Evolutionary conservation across 1,284 basidiomycete species (phyloP).

Genomic region (Melampsora americana): DNA sequence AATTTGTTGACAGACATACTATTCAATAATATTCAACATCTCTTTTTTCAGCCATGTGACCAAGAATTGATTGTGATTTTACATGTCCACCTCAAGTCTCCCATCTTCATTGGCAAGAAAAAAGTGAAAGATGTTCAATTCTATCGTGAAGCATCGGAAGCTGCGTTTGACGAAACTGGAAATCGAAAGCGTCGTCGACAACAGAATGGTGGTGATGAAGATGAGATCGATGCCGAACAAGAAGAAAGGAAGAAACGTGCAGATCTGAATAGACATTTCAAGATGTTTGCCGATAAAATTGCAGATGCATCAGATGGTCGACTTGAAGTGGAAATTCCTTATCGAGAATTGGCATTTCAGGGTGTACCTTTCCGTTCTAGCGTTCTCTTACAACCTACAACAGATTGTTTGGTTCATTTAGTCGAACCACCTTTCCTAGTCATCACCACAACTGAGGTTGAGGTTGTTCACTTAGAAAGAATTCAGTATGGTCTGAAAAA

Average conservation of each 20-base stretch:
- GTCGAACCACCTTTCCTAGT: slow-evolving; percentile 95
- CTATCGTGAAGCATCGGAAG: slow-evolving; percentile 95
- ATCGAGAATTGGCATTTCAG: slow-evolving; percentile 93
- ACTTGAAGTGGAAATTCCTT: slow-evolving; percentile 91
- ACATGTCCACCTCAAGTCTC: slow-evolving; percentile 88
- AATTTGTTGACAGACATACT: slow-evolving; percentile 65
- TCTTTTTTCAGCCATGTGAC: slow-evolving; percentile 99
- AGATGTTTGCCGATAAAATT: slow-evolving; percentile 86
- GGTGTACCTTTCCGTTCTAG: slow-evolving; percentile 89
- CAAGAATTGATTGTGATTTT: slow-evolving; percentile 92
- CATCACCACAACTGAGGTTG: slow-evolving; percentile 88
- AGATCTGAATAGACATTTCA: slow-evolving; percentile 91
- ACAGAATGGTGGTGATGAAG: slow-evolving; percentile 87
- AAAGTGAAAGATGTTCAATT: slow-evolving; percentile 99
- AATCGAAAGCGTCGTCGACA: slow-evolving; percentile 89
- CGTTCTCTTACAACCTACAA: slow-evolving; percentile 90
- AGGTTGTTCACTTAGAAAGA: slow-evolving; percentile 93
- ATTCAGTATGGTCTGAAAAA: slow-evolving; percentile 95
- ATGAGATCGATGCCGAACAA: slow-evolving; percentile 98
- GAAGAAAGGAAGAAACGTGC: slow-evolving; percentile 86
- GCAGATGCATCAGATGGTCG: slow-evolving; percentile 80
- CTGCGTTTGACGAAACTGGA: slow-evolving; percentile 98
- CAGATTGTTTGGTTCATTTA: slow-evolving; percentile 92
- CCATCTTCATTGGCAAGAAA: slow-evolving; percentile 98
- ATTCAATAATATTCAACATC: slow-evolving; percentile 96